Evolutionary conservation across 176 grass and related monocot genomes (phyloP).

Genomic region (Secale cereale): DNA sequence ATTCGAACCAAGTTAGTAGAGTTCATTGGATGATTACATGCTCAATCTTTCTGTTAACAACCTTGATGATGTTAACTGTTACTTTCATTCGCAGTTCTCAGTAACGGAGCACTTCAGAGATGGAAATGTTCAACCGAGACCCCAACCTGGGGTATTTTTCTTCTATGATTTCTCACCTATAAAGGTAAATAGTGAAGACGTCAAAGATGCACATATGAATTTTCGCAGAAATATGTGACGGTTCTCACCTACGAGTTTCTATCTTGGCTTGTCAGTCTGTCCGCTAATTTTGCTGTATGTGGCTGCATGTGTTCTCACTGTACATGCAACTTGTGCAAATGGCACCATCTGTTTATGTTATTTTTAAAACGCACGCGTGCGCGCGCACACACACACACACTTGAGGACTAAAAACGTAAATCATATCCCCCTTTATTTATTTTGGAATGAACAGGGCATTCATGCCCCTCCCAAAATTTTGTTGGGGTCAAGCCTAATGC

Average conservation of each 20-base stretch:
- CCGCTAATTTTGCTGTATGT: background rate
- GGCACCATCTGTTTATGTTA: background rate
- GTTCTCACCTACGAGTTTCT: background rate
- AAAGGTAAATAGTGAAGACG: conserved; percentile 52
- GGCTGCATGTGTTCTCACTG: background rate
- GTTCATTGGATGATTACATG: conserved; percentile 20
- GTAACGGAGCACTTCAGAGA: conserved; percentile 92
- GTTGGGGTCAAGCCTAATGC: background rate
- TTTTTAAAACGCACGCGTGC: background rate
- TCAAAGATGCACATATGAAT: background rate
- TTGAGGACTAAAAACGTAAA: background rate
- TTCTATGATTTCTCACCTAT: conserved; percentile 99
- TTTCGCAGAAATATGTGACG: background rate
- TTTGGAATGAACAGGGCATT: background rate
- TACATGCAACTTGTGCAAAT: background rate
- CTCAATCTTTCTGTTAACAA: background rate
- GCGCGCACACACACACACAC: no score
- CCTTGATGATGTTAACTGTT: conserved; percentile 21
- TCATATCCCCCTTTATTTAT: background rate
- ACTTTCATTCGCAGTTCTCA: conserved; percentile 62
- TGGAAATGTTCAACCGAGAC: conserved; percentile 58
- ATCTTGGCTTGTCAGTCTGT: background rate
- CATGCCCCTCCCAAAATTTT: background rate
- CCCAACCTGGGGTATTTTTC: conserved; percentile 77
- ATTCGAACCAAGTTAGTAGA: conserved; percentile 77